These are phyloP conservation scores for Calonectria naviculata DNA, from an alignment of 2,329 filamentous ascomycete genomes.

Conservation along the genomic window DNA sequence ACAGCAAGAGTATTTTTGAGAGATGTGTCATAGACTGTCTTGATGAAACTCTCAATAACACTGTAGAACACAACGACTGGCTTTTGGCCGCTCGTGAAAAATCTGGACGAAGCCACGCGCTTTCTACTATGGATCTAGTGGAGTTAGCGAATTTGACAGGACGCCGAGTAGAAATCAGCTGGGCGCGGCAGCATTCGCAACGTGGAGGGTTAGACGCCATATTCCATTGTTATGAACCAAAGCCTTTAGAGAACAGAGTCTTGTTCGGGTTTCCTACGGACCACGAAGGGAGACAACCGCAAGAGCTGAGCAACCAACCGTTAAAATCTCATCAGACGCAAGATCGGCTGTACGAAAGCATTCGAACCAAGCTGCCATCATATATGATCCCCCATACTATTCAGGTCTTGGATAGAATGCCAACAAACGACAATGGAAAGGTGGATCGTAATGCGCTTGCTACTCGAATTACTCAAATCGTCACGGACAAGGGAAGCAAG, in stretches of 20 bases:
- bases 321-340: neutral
- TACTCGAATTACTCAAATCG: neutral
- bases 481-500: too few species aligned
- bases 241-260: neutral
- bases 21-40: constrained; percentile 22
- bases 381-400: constrained; percentile 41
- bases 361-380: constrained; percentile 21
- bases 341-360: neutral
- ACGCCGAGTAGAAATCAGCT: constrained; percentile 58
- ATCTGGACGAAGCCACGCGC: constrained; percentile 7
- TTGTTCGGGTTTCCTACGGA: constrained; percentile 39
- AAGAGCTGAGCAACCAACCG: constrained; percentile 2
- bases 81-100: neutral
- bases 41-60: neutral
- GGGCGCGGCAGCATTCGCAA: constrained; percentile 51
- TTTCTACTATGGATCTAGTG: constrained; percentile 28
- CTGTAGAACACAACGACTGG: constrained; percentile 26
- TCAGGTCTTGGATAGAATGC: constrained; percentile 39
- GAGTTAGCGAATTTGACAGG: constrained; percentile 46
- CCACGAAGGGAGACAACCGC: neutral
- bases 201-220: constrained; percentile 40
- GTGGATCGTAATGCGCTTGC: neutral
- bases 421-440: constrained; percentile 5
- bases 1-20: neutral
- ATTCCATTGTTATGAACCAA: constrained; percentile 48